These are phyloP conservation scores for Glonium stellatum DNA, from an alignment of 495 filamentous ascomycete genomes.

Conservation along the genomic window DNA sequence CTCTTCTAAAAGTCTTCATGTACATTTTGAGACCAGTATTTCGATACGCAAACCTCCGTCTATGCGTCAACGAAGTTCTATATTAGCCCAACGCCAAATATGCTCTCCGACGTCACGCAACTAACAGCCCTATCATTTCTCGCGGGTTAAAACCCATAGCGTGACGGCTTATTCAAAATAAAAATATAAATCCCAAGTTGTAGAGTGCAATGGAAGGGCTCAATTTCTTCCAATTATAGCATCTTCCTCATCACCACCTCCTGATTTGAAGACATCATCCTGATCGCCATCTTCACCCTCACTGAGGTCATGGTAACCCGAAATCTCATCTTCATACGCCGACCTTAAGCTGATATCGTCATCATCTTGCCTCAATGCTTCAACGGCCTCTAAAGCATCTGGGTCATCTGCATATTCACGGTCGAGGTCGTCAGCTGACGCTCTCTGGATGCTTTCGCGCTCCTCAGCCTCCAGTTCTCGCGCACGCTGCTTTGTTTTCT, in stretches of 20 bases:
- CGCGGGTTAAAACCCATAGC: background rate
- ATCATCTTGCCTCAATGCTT: constrained; percentile 38
- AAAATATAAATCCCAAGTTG: background rate
- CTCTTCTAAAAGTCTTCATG: no score
- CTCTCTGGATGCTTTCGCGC: constrained; percentile 42
- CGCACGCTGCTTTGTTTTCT: constrained; percentile 72
- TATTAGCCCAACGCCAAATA: no score
- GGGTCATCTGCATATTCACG: constrained; percentile 37
- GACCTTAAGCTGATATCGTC: constrained; percentile 56
- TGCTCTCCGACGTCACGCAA: no score
- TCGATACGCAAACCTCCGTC: no score
- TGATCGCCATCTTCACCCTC: constrained; percentile 35
- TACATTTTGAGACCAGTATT: no score
- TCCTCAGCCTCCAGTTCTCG: constrained; percentile 80
- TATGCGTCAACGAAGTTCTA: no score
- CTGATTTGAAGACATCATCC: constrained; percentile 36
- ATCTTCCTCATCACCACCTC: constrained; percentile 32
- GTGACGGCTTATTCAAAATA: background rate
- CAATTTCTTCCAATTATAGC: background rate
- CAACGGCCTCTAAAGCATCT: constrained; percentile 28
- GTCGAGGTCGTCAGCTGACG: constrained; percentile 15
- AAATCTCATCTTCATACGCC: constrained; percentile 33
- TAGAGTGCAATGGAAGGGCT: background rate
- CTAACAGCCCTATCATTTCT: no score
- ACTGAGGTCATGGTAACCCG: constrained; percentile 39